Evolutionary conservation across 2,329 filamentous ascomycete genomes (phyloP), one percentile per base, ranked within the genome.

Genomic region (Hypoxylon sp.): DNA sequence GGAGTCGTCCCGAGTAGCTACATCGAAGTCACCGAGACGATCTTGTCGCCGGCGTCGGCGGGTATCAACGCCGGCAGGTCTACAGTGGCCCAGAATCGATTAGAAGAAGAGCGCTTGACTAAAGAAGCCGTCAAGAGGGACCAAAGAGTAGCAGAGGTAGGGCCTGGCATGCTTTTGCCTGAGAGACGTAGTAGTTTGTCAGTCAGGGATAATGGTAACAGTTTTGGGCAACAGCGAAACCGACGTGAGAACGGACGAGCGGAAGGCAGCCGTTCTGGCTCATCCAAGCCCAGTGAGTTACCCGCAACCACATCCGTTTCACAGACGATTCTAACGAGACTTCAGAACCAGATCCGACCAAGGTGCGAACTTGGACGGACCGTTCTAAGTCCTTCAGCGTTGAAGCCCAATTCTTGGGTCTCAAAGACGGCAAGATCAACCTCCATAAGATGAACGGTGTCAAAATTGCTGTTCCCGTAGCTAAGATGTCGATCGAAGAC

Each of bases 1-100:
- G 96, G 96, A 38, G 96, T 99, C 24, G 94, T 99, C 7, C 96
- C 96, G 12, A 96, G 93, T 82, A 97, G 93, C 79, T 99, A 98
- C 75, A 90, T 99, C 72, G 95, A 99, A 78, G 83, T 97, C 54
- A 94, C 89, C 20, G 93, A 93, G 58, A 86, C 86, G 11, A 78
- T 90, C 22, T 77, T 85, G 7, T 80, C 85, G 33, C 78, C 83
- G 24, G 73, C 84, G 38, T 81, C 83, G 9, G 61, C 76, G 9
- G 88, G 88, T 6, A 73, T 89, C 58, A 83, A 80, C 71, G 78
- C 82, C 5, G 80, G 81, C 49, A 81, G 75, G 74, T 93, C 92
- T 6, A 87, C 85, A 0, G 89, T 96, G 46, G 91, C 96, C 73
- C 91, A 96, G 78, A 90, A 90, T 70, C 81, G 88, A 53, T 75